Percentiles rank a stretch among this genome's conserved stretches.
Evolutionary conservation across 2,329 filamentous ascomycete species (phyloP).

Genomic region (Pseudogymnoascus sp.): DNA sequence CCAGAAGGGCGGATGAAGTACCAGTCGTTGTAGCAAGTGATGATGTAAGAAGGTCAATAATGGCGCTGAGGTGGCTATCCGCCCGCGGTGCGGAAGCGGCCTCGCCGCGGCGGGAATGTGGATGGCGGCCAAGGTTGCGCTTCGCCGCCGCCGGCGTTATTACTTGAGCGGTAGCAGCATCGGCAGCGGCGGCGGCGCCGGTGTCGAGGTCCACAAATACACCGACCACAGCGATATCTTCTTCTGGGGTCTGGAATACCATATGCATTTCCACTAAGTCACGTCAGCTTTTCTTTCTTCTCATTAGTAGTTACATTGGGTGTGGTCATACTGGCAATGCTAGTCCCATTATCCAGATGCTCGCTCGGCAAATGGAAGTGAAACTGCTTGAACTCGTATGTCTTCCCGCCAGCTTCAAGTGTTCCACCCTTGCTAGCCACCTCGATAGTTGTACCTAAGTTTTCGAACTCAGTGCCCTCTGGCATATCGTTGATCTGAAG

Average conservation of each 20-base stretch:
- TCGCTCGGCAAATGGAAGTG: slow-evolving; percentile 54
- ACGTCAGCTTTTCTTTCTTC: slow-evolving; percentile 7
- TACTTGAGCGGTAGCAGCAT: slow-evolving; percentile 14
- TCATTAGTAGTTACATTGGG: not conserved
- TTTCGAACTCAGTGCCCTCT: slow-evolving; percentile 9
- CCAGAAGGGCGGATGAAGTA: slow-evolving; percentile 34
- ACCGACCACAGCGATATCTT: slow-evolving; percentile 36
- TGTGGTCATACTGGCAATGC: slow-evolving; percentile 33
- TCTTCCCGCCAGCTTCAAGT: slow-evolving; percentile 8
- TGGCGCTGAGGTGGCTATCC: not conserved
- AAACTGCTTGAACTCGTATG: slow-evolving; percentile 35
- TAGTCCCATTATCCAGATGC: slow-evolving; percentile 40
- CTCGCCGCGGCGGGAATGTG: slow-evolving; percentile 6
- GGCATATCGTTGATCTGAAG: slow-evolving; percentile 2
- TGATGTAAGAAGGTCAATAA: slow-evolving; percentile 16
- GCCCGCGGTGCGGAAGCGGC: not conserved
- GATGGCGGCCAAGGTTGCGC: slow-evolving; percentile 13
- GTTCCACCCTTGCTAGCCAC: slow-evolving; percentile 9
- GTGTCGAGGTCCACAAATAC: slow-evolving; percentile 35
- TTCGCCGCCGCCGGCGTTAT: slow-evolving; percentile 1
- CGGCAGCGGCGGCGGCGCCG: slow-evolving; percentile 16
- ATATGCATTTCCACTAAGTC: slow-evolving; percentile 46
- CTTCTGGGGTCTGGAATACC: slow-evolving; percentile 41
- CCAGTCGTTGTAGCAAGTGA: slow-evolving; percentile 33
- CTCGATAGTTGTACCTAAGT: slow-evolving; percentile 10